Base-by-base conservation (phyloP, 2,329 filamentous ascomycete genomes). In the Cylindrodendrum hubeiense region DNA sequence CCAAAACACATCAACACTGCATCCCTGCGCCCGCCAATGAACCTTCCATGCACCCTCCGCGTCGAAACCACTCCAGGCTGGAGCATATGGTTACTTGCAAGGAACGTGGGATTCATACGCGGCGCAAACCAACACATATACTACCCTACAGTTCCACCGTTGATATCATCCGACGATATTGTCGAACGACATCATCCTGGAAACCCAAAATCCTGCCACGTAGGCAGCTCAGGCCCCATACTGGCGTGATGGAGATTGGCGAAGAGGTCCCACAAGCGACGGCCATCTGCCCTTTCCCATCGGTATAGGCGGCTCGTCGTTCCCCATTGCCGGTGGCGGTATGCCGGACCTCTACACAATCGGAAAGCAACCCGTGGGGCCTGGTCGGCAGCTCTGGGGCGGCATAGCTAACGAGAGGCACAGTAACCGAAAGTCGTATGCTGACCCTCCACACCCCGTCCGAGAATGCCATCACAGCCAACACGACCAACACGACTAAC, bases 231-330 rank as follows among this genome's bases (percentile, higher is more conserved):
- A 33, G 49, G 34, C 47, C 30, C 51, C 57, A 53, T 46, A 52
- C 47, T 61, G 58, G 57, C 58, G 60, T 61, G 57, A 57, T 65
- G 34, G 47, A 65, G 63, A 65, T 65, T 61, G 47, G 60, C 63
- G 63, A 58, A 61, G 43, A 57, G 51, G 46, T 34, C 56, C 63
- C 63, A 56, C 63, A 56, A 39, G 21, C 24, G 30, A 51, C 22
- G 51, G 50, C 47, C 55, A 53, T 54, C 49, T 64, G n/a, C 43
- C 50, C 50, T 44, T 37, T 49, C 46, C 39, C 24, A 37, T n/a
- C 41, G 34, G 53, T 56, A 56, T 47, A 37, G 47, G 46, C 63
- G 63, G 57, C 57, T 57, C 59, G 63, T 57, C 57, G 47, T 53
- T 49, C 63, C 63, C 58, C 63, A 65, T 34, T 61, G 62, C 57